Conservation (phyloP, 176 grass and related monocot genomes). For the Aegilops bicornis region DNA sequence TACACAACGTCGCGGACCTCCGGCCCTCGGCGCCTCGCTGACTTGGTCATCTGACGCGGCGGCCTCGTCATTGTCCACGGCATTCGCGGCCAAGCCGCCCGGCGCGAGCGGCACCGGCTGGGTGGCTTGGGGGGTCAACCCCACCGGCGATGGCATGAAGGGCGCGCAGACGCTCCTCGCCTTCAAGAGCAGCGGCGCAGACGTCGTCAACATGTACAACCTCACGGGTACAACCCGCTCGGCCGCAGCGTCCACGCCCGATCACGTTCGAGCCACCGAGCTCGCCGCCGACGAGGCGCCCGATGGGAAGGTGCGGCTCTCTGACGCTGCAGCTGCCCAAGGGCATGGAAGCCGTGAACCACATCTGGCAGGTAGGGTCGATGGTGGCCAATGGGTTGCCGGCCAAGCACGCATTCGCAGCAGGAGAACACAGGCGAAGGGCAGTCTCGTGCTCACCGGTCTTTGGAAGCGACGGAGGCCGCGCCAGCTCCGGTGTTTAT, state of each 20-base stretch:
- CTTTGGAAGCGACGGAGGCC: background rate
- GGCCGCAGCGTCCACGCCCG: background rate
- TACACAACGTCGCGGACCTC: conserved; percentile 48
- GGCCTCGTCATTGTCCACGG: conserved; percentile 32
- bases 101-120: conserved; percentile 29
- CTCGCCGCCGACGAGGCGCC: conserved; percentile 46
- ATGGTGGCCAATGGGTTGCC: conserved; percentile 43
- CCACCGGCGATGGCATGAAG: conserved; percentile 51
- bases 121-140: conserved; percentile 73
- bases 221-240: conserved; percentile 7
- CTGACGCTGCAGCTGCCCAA: conserved; percentile 53
- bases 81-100: conserved; percentile 45
- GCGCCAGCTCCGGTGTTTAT: conserved; percentile 14
- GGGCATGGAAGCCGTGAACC: conserved; percentile 40
- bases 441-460: conserved; percentile 41
- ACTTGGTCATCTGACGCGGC: conserved; percentile 61
- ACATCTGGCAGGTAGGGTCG: conserved; percentile 78
- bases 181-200: background rate
- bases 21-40: conserved; percentile 40
- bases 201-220: conserved; percentile 55
- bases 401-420: conserved; percentile 39
- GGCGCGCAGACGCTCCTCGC: conserved; percentile 66
- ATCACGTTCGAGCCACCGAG: conserved; percentile 39
- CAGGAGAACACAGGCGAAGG: conserved; percentile 41
- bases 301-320: conserved; percentile 47